Percentiles rank a stretch among this genome's conserved stretches.
phyloP scores from a whole-genome alignment of 192 early-diverging fungal species.

The Podila horticola region DNA sequence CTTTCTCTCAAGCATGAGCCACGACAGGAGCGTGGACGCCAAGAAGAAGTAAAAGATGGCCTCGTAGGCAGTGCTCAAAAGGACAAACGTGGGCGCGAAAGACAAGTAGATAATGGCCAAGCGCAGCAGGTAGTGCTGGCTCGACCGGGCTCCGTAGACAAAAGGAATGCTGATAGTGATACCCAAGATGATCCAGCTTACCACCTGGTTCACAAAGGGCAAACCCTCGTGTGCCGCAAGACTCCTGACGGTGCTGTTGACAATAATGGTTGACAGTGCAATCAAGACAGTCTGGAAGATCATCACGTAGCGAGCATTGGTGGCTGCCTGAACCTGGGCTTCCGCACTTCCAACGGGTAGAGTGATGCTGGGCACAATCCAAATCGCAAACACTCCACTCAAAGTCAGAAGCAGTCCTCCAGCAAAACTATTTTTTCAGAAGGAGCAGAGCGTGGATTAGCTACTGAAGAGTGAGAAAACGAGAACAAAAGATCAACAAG shows the following conservation, averaged over 20 bases:
- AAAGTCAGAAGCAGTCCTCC: conserved; percentile 55
- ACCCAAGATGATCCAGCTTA: conserved; percentile 76
- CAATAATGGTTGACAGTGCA: conserved; percentile 64
- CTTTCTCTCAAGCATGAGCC: conserved; percentile 80
- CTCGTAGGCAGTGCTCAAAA: conserved; percentile 94
- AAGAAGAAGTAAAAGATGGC: conserved; percentile 89
- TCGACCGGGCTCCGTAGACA: conserved; percentile 64
- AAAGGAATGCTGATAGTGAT: conserved; percentile 68
- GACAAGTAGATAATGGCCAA: conserved; percentile 85
- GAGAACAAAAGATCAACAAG: background rate
- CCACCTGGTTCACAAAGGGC: conserved; percentile 72
- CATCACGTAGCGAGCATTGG: conserved; percentile 36
- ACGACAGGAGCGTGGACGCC: conserved; percentile 73
- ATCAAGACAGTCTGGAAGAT: conserved; percentile 56
- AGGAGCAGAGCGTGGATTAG: background rate
- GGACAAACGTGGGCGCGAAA: conserved; percentile 87
- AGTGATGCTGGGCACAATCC: conserved; percentile 19
- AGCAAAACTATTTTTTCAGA: conserved; percentile 29
- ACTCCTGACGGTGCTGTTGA: conserved; percentile 69
- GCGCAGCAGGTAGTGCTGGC: conserved; percentile 83
- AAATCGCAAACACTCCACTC: conserved; percentile 26
- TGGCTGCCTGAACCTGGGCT: conserved; percentile 7
- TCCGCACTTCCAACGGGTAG: conserved; percentile 2
- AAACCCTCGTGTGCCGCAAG: conserved; percentile 69
- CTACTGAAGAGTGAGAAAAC: background rate